phyloP scores from a whole-genome alignment of 306 rosid species.

The Pterocarpus santalinus region DNA sequence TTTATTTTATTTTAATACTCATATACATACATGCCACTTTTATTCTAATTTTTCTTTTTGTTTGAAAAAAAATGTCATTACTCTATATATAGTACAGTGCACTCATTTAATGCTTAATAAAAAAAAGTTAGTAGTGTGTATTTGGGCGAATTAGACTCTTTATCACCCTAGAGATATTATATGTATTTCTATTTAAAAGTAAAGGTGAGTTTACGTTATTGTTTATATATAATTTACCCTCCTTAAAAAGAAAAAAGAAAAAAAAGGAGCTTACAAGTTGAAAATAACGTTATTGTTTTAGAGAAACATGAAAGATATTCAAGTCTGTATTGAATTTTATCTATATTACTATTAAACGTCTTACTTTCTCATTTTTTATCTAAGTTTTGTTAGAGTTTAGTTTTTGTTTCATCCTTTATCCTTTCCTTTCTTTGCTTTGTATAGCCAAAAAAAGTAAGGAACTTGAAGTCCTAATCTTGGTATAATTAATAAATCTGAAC shows the following conservation, averaged over 20 bases:
- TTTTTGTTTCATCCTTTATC: too few species aligned
- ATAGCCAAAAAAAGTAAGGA: not conserved
- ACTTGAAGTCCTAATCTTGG: not conserved
- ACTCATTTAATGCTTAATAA: not conserved
- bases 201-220: too few species aligned
- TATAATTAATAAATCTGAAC: not conserved
- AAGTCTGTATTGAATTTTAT: constrained; percentile 8
- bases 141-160: not conserved
- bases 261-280: not conserved
- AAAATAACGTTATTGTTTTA: not conserved
- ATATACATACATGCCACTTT: not conserved
- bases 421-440: too few species aligned
- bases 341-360: not conserved
- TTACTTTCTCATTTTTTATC: too few species aligned
- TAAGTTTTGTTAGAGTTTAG: too few species aligned
- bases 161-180: not conserved
- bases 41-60: not conserved
- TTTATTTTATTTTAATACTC: not conserved
- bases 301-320: not conserved
- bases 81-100: not conserved
- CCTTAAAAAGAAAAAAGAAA: too few species aligned
- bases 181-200: too few species aligned
- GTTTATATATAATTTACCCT: too few species aligned
- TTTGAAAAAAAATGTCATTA: not conserved
- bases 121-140: not conserved